Evolutionary conservation across 495 filamentous ascomycete genomes (phyloP).

Genomic region (Hypoxylon rickii): DNA sequence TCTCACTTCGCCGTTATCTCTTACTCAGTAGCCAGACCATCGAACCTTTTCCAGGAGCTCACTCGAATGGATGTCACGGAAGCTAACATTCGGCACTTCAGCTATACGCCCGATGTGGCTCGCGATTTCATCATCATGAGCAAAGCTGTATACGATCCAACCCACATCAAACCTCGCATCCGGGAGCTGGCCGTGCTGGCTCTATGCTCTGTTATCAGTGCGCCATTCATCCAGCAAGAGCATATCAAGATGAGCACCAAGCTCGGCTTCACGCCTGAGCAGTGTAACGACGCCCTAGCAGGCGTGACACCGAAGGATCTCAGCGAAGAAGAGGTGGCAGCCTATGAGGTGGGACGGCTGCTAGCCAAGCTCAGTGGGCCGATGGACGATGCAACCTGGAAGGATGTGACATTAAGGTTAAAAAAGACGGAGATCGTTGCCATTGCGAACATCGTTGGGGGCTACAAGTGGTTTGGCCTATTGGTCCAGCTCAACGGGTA

Average conservation of each 20-base stretch:
- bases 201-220: conserved; percentile 4
- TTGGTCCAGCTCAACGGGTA: conserved; percentile 7
- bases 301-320: conserved; percentile 8
- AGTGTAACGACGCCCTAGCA: conserved; percentile 1
- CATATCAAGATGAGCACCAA: neutral
- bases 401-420: conserved; percentile 3
- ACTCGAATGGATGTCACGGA: neutral
- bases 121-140: neutral
- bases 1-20: neutral
- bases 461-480: conserved; percentile 13
- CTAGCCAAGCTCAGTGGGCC: conserved; percentile 5
- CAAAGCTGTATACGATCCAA: neutral
- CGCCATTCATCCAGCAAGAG: conserved; percentile 8
- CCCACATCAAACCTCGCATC: conserved; percentile 8
- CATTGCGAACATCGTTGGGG: conserved; percentile 7
- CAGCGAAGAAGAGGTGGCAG: conserved; percentile 9
- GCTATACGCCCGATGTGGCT: neutral
- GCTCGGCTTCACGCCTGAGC: neutral
- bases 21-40: neutral
- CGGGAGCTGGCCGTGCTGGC: conserved; percentile 16
- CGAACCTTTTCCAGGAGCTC: neutral
- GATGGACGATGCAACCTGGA: conserved; percentile 4
- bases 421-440: conserved; percentile 8
- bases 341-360: conserved; percentile 4
- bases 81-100: neutral